Conservation (phyloP, 306 rosid species). For the Cicer chorassanicum region DNA sequence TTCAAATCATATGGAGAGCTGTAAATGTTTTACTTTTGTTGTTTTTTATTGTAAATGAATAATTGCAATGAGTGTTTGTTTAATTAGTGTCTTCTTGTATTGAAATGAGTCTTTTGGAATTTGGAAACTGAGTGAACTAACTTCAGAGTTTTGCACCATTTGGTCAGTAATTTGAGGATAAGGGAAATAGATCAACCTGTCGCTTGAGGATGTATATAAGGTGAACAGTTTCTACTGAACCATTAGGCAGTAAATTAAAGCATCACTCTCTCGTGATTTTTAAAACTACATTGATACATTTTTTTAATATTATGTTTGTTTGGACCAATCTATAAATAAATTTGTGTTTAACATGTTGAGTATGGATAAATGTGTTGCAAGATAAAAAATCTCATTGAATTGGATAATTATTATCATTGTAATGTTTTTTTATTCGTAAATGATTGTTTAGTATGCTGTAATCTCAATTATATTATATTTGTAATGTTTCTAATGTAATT, state of each 20-base stretch:
- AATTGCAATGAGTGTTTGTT: conserved; percentile 47
- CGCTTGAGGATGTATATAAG: conserved; percentile 51
- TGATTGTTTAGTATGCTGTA: no score
- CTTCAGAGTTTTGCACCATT: no score
- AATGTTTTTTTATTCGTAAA: no score
- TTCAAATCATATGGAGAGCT: conserved; percentile 38
- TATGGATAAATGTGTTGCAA: not conserved
- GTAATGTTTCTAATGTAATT: no score
- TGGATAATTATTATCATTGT: no score
- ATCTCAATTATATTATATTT: no score
- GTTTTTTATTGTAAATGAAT: conserved; percentile 44
- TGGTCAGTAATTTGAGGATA: conserved; percentile 11
- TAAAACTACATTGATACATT: not conserved
- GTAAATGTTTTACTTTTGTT: conserved; percentile 39
- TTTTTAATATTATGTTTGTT: not conserved
- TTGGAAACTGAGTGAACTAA: no score
- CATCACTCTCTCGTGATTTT: not conserved
- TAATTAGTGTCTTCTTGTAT: conserved; percentile 39
- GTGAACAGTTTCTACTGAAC: conserved; percentile 50
- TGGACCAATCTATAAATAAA: conserved; percentile 9
- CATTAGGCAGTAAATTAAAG: conserved; percentile 16
- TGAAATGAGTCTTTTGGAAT: not conserved
- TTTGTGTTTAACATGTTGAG: conserved; percentile 29
- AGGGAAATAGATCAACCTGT: conserved; percentile 53
- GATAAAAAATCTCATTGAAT: no score